Base-by-base conservation (phyloP, 371 early-diverging fungal species). In the Lichtheimia hyalospora region DNA sequence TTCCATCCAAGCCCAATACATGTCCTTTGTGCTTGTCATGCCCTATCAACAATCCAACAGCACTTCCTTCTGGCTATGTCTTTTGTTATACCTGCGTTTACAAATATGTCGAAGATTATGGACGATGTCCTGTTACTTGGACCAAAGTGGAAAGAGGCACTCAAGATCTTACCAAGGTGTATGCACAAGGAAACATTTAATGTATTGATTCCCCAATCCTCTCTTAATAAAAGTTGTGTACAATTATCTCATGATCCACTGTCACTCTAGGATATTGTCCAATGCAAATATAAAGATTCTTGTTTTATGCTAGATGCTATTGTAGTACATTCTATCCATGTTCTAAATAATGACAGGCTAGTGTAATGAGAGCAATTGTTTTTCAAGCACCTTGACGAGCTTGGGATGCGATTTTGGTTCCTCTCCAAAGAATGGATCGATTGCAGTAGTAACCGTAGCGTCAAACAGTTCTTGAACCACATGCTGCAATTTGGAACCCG, bases 1-100 rank as follows among this genome's bases (percentile, higher is more conserved):
- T 95, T 6, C 96, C 96, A 0, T 63, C 68, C 2, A 85, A 84
- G 51, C 79, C 84, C 21, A 79, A 85, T n/a, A 77, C 81, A 2
- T 96, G 97, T 62, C 93, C 96, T 2, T 60, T 96, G 25, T 96
- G 97, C 70, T 46, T 68, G 12, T 67, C 74, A 20, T 61, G 59
- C 20, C 81, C 81, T 3, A 82, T 92, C 63, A 92, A 88, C 34
- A 96, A 96, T 69, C 91, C 96, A 5, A 88, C 96, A 13, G 89
- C 90, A 15, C 68, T 90, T 16, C 83, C 91, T 2, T 86, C 93
- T 5, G 94, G 94, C 12, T 92, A 91, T 56, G 90, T 89, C 27
- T 92, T 88, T 59, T 93, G 94, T 67, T 93, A 93, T 61, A 87
- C 90, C 2, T 93, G 94, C 69, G 84, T 87, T 4, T 83, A 84